phyloP scores from a whole-genome alignment of 345 rosid species.

The Hibiscus tridactylites region DNA sequence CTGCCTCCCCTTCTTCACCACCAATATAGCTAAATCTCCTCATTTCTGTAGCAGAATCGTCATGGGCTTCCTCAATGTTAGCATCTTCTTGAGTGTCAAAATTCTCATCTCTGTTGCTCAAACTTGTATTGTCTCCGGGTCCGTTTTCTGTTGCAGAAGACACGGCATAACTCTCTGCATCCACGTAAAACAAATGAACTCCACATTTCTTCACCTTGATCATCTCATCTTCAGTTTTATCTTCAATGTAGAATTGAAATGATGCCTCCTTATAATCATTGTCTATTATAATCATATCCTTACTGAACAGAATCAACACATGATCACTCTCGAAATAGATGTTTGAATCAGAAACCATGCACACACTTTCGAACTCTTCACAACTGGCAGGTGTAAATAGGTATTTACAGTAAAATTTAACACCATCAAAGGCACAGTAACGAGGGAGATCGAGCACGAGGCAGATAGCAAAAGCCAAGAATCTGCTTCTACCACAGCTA shows the following conservation, averaged over 20 bases:
- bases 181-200: neutral
- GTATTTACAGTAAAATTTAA: neutral
- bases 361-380: neutral
- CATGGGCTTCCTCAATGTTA: too few species aligned
- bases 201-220: neutral
- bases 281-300: neutral
- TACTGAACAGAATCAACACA: neutral
- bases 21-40: too few species aligned
- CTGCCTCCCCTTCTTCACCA: too few species aligned
- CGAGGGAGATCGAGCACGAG: neutral
- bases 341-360: rapidly evolving
- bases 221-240: too few species aligned
- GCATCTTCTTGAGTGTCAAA: too few species aligned
- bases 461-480: neutral
- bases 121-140: too few species aligned
- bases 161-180: neutral
- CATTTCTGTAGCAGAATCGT: too few species aligned
- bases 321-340: neutral
- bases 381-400: neutral
- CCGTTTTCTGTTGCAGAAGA: too few species aligned
- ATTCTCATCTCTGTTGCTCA: too few species aligned
- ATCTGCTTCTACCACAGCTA: neutral
- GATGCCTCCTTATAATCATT: neutral
- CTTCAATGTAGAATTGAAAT: too few species aligned
- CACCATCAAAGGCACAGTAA: rapidly evolving